Conservation (phyloP, 1,284 basidiomycete species). For the Ceratobasidium sp. region DNA sequence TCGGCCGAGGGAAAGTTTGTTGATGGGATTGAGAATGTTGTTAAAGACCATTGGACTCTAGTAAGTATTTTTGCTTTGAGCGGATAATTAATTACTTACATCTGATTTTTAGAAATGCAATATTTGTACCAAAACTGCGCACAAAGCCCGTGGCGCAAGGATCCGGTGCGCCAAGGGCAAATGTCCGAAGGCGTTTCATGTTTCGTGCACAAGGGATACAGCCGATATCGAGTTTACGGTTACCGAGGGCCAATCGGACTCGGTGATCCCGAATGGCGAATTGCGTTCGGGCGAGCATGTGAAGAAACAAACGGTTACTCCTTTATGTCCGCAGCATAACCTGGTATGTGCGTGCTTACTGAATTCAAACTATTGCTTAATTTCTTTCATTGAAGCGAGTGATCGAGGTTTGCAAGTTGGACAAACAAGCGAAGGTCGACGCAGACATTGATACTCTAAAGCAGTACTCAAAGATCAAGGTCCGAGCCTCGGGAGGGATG, state of each 20-base stretch:
- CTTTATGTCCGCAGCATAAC: slow-evolving; percentile 86
- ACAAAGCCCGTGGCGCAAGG: slow-evolving; percentile 87
- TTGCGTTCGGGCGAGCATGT: slow-evolving; percentile 55
- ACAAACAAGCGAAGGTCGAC: slow-evolving; percentile 75
- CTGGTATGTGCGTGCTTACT: slow-evolving; percentile 70
- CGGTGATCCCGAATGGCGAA: slow-evolving; percentile 69
- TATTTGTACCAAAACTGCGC: slow-evolving; percentile 76
- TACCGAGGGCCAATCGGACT: slow-evolving; percentile 72
- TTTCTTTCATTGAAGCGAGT: slow-evolving; percentile 65
- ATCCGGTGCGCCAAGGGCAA: slow-evolving; percentile 95
- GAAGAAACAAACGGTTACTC: slow-evolving; percentile 77
- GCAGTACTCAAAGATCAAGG: slow-evolving; percentile 79
- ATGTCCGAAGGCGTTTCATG: slow-evolving; percentile 93
- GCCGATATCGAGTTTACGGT: slow-evolving; percentile 72
- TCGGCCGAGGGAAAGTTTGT: slow-evolving; percentile 73
- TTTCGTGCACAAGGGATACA: slow-evolving; percentile 85
- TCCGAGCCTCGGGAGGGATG: slow-evolving; percentile 81
- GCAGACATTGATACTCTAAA: slow-evolving; percentile 77
- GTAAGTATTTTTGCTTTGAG: slow-evolving; percentile 65
- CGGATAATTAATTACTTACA: not conserved
- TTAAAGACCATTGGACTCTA: slow-evolving; percentile 91
- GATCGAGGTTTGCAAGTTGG: slow-evolving; percentile 77
- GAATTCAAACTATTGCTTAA: slow-evolving; percentile 22
- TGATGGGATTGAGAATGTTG: slow-evolving; percentile 86
- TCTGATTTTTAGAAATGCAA: slow-evolving; percentile 80